Conservation (phyloP, 75 land plant genomes). For the Selaginella tamariscina region DNA sequence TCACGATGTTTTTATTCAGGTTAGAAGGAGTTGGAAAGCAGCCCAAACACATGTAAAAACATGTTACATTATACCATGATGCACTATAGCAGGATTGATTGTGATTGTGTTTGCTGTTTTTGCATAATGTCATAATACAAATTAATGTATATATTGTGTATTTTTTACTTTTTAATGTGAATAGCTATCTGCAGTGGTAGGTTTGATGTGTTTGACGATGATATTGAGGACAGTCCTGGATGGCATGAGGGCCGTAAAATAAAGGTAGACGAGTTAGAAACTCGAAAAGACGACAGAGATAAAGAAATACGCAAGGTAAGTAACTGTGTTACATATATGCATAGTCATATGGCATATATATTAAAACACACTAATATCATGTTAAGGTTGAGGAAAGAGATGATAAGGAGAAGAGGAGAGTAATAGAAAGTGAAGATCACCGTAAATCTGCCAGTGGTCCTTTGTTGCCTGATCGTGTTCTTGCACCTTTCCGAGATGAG, state of each 20-base stretch:
- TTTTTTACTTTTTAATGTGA: too few relatives aligned
- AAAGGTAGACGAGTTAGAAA: neutral
- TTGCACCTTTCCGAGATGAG: slow-evolving; percentile 20
- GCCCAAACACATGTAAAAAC: neutral
- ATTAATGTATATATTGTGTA: too few relatives aligned
- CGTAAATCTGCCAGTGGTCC: slow-evolving; percentile 49
- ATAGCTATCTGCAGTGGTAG: slow-evolving; percentile 43
- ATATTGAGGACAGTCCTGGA: slow-evolving; percentile 30
- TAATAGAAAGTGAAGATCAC: neutral
- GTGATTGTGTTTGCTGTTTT: neutral
- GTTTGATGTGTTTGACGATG: slow-evolving; percentile 74
- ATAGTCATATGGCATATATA: too few relatives aligned
- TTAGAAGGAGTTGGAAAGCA: neutral
- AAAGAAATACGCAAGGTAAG: neutral
- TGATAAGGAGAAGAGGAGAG: neutral
- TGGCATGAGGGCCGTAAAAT: slow-evolving; percentile 17
- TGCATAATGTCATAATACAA: too few relatives aligned
- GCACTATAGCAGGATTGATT: too few relatives aligned
- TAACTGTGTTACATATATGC: too few relatives aligned
- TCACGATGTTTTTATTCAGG: neutral
- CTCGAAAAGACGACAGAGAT: neutral
- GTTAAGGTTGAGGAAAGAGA: neutral
- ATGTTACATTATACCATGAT: too few relatives aligned
- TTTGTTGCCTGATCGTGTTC: slow-evolving; percentile 38
- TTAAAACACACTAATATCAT: too few relatives aligned